A percentile compares a stretch with the other conserved stretches of the same genome.
phyloP scores from a whole-genome alignment of 768 basidiomycete genomes.

The Mycena pura region DNA sequence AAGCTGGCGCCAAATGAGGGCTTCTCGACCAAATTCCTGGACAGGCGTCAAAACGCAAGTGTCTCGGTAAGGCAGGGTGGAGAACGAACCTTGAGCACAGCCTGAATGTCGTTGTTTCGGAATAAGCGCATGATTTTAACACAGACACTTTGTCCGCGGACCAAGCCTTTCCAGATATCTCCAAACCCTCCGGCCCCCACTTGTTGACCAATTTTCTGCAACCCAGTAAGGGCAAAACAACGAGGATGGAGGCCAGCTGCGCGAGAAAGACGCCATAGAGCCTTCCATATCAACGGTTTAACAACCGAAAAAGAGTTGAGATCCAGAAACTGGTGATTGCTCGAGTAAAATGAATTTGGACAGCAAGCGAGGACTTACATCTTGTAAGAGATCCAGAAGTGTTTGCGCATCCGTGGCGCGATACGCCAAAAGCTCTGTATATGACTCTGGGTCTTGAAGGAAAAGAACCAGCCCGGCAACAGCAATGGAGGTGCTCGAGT shows the following conservation, averaged over 20 bases:
- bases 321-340: slow-evolving; percentile 7
- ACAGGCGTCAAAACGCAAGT: background rate
- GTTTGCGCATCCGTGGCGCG: background rate
- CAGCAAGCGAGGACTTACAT: background rate
- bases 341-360: background rate
- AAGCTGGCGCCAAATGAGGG: slow-evolving; percentile 29
- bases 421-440: background rate
- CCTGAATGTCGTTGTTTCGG: background rate
- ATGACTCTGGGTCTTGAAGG: background rate
- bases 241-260: slow-evolving; percentile 15
- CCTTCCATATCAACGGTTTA: slow-evolving; percentile 6
- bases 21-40: slow-evolving; percentile 24
- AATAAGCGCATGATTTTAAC: slow-evolving; percentile 25
- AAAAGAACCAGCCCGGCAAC: background rate
- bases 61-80: background rate
- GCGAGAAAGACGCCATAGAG: slow-evolving; percentile 17
- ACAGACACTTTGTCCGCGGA: slow-evolving; percentile 24
- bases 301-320: slow-evolving; percentile 1
- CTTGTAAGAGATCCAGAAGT: slow-evolving; percentile 17
- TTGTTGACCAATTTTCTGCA: slow-evolving; percentile 21
- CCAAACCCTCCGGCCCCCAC: slow-evolving; percentile 24
- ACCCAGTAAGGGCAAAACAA: slow-evolving; percentile 16
- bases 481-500: background rate
- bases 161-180: slow-evolving; percentile 22
- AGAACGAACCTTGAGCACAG: slow-evolving; percentile 3